Percentiles rank a stretch among this genome's conserved stretches.
Evolutionary conservation across 2,329 filamentous ascomycete genomes (phyloP).

Genomic region (Emmonsiellopsis sp.): DNA sequence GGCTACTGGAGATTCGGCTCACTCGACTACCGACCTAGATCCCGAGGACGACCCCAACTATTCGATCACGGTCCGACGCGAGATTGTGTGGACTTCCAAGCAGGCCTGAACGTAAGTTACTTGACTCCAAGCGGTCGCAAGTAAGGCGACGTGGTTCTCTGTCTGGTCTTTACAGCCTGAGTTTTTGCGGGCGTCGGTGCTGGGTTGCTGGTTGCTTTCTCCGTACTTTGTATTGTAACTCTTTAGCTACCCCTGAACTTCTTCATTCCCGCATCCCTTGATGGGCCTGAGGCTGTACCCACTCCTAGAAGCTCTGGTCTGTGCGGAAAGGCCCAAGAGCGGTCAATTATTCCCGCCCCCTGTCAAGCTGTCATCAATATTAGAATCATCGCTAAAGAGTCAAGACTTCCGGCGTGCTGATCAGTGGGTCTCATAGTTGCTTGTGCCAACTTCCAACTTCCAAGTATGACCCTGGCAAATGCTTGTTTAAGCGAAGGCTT

Average conservation of each 20-base stretch:
- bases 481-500: background rate
- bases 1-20: too few relatives aligned
- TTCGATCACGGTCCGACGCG: too few relatives aligned
- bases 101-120: background rate
- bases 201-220: background rate
- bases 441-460: too few relatives aligned
- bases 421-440: background rate
- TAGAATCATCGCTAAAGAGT: background rate
- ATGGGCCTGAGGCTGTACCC: too few relatives aligned
- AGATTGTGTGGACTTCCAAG: too few relatives aligned
- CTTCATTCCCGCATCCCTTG: background rate
- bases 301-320: too few relatives aligned
- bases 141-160: background rate
- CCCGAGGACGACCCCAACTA: background rate
- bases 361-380: too few relatives aligned
- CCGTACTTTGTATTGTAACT: background rate
- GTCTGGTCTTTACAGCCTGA: background rate
- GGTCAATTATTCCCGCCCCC: background rate
- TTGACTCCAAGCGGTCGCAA: too few relatives aligned
- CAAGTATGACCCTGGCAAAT: background rate
- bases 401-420: background rate
- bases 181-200: background rate
- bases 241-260: background rate
- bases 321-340: background rate
- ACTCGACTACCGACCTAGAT: background rate